Evolutionary conservation across 2,329 filamentous ascomycete species (phyloP), one percentile per base, ranked within the genome.

Genomic region (Fusarium haematococcum): DNA sequence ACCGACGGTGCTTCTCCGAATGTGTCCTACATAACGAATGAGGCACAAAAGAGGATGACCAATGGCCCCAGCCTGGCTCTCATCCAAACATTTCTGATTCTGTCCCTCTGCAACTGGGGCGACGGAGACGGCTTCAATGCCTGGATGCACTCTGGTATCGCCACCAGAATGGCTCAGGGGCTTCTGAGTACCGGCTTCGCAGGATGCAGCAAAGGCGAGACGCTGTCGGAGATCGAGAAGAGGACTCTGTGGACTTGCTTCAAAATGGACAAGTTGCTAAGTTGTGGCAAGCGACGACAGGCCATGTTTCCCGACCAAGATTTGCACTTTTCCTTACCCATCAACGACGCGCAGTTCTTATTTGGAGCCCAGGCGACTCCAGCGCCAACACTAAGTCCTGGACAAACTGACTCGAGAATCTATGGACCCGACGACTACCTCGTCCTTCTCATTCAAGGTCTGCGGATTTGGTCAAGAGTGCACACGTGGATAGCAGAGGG

Each of bases 141-240:
- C 1, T 79, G 77, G 77, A 79, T 79, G 77, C 77, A 79, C 2
- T 75, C 70, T 0, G 77, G 77, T 0, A 76, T 79, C 23, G 77
- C 77, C 1, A 73, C 74, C 0, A 52, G 77, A 18, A 79, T 79
- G 77, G 77, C 75, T 1, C 77, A 78, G 16, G 77, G 77, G 0
- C 18, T 78, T 1, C 62, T 79, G 1, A 77, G 77, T 10, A 73
- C 74, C 0, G 74, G 76, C 0, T 72, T 78, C 3, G 67, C 74
- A 2, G 68, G 64, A 2, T 73, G 72, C 11, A 66, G 63, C 1
- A 78, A 69, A 5, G 63, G 50, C 6, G 68, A 65, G 1, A 69
- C 73, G 0, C 63, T 79, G 0, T 76, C 77, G 0, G 77, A 79
- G 2, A 54, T 79, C 6, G 77, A 77, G 20, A 79, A 74, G 2